Base-by-base conservation (phyloP, 1,139 yeast genomes). In the Blastobotrys raffinosifermentans region DNA sequence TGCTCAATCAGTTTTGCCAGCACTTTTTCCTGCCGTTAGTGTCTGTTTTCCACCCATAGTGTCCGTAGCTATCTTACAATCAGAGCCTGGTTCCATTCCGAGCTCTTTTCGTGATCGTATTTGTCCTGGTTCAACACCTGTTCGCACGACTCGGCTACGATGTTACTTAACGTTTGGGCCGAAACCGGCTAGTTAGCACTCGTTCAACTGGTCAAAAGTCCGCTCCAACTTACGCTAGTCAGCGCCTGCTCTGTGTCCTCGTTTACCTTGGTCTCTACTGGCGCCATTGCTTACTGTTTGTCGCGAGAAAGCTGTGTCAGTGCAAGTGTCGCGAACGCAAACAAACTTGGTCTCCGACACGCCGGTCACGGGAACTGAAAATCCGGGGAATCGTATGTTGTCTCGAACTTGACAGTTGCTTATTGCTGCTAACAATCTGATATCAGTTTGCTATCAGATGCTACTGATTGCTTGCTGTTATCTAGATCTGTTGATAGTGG, bases 1-100 rank as follows among this genome's bases (percentile, higher is more conserved):
- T 52, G 53, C 13, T 39, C 41, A 17, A 47, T 49, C 25, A 58
- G 40, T 9, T 44, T 42, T 2, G 35, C 44, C 13, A 60, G 45
- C 11, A 54, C 46, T 19, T 30, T 14, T 14, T 29, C 34, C 36
- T 31, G 22, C 16, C 3, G 8, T 27, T 34, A 11, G 22, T 9
- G 10, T 29, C 13, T 8, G 23, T 20, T 14, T 19, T 25, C 19
- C 13, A 31, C 14, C 4, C 14, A 5, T n/a, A 9, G 2, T 32
- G 5, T n/a, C 25, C 14, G 11, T 8, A 32, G n/a, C n/a, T n/a
- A n/a, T n/a, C 46, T 38, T 26, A 39, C 43, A 26, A 50, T 44
- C 11, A 48, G 38, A 14, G 39, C 39, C 34, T 34, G 39, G 38
- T 46, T 50, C 53, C 53, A 49, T 15, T 34, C 29, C 19, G 42